phyloP scores from a whole-genome alignment of 768 basidiomycete genomes.

The Tylopilus plumbeoviolaceoides region DNA sequence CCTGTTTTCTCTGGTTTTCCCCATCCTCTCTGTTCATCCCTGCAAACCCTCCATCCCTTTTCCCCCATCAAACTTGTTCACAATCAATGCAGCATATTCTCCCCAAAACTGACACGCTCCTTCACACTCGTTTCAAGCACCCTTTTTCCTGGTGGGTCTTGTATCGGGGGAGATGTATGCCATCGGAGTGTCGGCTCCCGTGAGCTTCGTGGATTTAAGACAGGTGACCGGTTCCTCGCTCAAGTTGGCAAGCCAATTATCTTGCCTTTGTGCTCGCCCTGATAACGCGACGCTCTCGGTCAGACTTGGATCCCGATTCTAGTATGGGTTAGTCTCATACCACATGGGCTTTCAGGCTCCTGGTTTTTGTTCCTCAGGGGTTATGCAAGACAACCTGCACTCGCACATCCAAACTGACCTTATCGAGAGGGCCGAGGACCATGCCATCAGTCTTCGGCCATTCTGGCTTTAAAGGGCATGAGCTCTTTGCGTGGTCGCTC shows the following conservation, averaged over 20 bases:
- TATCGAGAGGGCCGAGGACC: slow-evolving; percentile 18
- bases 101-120: too few relatives aligned
- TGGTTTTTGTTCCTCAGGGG: slow-evolving; percentile 9
- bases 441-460: not conserved
- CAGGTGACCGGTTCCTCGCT: not conserved
- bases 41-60: slow-evolving; percentile 14
- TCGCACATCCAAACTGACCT: slow-evolving; percentile 14
- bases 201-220: slow-evolving; percentile 9
- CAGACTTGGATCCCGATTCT: slow-evolving; percentile 6
- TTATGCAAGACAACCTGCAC: not conserved
- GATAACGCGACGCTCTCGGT: slow-evolving; percentile 4
- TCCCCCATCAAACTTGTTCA: slow-evolving; percentile 9
- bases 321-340: slow-evolving; percentile 7
- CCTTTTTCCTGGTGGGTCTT: too few relatives aligned
- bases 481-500: too few relatives aligned
- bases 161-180: not conserved
- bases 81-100: slow-evolving; percentile 14
- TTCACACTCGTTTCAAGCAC: too few relatives aligned
- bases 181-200: slow-evolving; percentile 2
- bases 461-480: not conserved
- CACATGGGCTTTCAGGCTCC: slow-evolving; percentile 5
- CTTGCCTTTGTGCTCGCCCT: slow-evolving; percentile 6
- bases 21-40: slow-evolving; percentile 20
- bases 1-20: slow-evolving; percentile 4
- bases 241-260: slow-evolving; percentile 11